These are phyloP conservation scores for Hibiscus trionum DNA, from an alignment of 345 rosid genomes.

Conservation along the genomic window DNA sequence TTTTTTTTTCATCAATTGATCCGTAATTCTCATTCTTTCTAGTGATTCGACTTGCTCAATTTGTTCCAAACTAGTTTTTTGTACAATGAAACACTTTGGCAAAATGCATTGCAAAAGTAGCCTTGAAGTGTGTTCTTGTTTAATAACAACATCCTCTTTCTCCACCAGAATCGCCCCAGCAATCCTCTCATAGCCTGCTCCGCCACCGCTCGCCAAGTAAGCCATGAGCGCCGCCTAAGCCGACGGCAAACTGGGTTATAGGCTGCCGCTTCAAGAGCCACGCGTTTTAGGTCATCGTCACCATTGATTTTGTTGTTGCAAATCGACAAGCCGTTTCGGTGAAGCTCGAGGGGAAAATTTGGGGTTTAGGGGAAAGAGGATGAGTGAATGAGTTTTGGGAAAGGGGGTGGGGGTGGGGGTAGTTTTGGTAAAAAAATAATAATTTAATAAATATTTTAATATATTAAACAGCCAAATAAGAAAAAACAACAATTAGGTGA, in stretches of 20 bases:
- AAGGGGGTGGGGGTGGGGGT: too few relatives aligned
- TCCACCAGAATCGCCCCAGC: slow-evolving; percentile 67
- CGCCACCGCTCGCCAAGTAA: slow-evolving; percentile 48
- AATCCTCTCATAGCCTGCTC: slow-evolving; percentile 73
- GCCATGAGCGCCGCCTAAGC: slow-evolving; percentile 88
- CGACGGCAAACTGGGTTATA: slow-evolving; percentile 88
- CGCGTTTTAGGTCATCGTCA: slow-evolving; percentile 19
- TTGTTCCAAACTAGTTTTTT: background rate
- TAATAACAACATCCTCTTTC: slow-evolving; percentile 54
- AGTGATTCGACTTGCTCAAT: background rate
- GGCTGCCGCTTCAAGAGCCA: slow-evolving; percentile 79
- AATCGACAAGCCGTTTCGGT: slow-evolving; percentile 32
- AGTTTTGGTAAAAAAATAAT: too few relatives aligned
- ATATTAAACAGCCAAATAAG: too few relatives aligned
- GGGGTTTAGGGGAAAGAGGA: too few relatives aligned
- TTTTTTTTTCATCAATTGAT: background rate
- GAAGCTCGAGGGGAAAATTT: slow-evolving; percentile 51
- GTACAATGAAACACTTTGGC: slow-evolving; percentile 66
- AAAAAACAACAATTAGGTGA: too few relatives aligned
- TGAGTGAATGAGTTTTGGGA: too few relatives aligned
- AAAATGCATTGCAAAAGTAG: slow-evolving; percentile 52
- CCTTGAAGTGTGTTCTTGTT: slow-evolving; percentile 66
- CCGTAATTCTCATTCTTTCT: background rate
- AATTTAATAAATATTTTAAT: too few relatives aligned
- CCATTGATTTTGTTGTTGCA: slow-evolving; percentile 10